Evolutionary conservation across 192 early-diverging fungal genomes (phyloP), one percentile per base, ranked within the genome.

Genomic region (Chytriomyces confervae): DNA sequence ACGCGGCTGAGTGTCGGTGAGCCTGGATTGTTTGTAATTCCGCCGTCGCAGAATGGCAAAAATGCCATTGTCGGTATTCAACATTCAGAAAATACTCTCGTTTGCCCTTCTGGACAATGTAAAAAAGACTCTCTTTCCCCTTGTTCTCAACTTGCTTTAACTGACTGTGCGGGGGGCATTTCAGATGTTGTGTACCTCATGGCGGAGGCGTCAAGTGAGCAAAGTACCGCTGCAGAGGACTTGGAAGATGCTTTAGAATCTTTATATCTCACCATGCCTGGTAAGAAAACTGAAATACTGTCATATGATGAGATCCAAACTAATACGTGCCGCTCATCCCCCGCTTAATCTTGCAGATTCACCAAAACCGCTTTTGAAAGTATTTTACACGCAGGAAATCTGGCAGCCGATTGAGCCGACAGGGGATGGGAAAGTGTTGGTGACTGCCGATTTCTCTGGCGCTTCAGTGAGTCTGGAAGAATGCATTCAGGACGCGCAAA

Each of bases 31-130:
- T 18, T 76, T 66, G 50, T 76, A 2, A 66, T 76, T 66, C 74
- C 74, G 18, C 47, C 72, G 7, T 9, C 16, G 10, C 9, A 27
- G 44, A 53, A 51, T 50, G 10, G 47, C n/a, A 48, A 20, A 2
- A 66, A 64, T 43, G 74, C 50, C n/a, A 36, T 66, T 46, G 20
- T 76, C 10, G 61, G 62, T 23, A 23, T 76, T 29, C 74, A 76
- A 29, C 74, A 76, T 47, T 76, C 74, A 9, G 43, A 23, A 6
- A 76, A 53, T 48, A 50, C 74, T n/a, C 48, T 76, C 8, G 74
- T 76, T 6, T 66, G 74, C 36, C 74, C 74, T 11, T 36, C 9
- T 48, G 74, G 74, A 23, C 64, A 76, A 66, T 76, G 74, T 76
- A 24, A 50, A 57, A n/a, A 16, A 27, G 0, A 27, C 24, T 27